Conservation (phyloP, 768 basidiomycete genomes). For the Gymnopilus junonius region DNA sequence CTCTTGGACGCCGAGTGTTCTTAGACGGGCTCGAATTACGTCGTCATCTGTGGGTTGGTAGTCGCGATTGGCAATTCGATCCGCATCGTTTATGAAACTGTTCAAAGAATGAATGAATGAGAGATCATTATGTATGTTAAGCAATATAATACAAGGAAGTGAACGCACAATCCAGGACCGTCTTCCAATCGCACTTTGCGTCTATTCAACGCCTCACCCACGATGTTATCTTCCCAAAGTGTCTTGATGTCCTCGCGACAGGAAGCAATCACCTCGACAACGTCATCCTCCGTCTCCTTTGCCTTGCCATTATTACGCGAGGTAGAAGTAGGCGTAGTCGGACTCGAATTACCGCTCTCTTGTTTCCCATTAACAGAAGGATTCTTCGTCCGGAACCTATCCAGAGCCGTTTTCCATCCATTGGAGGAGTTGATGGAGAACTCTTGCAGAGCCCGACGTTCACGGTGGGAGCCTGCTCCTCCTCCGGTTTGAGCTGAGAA, state of each 20-base stretch:
- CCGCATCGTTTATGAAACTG: constrained; percentile 74
- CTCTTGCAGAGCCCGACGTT: constrained; percentile 44
- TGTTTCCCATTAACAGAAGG: constrained; percentile 9
- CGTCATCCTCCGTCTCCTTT: constrained; percentile 51
- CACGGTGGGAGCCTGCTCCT: constrained; percentile 10
- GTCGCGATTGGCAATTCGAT: constrained; percentile 61
- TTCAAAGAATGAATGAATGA: not conserved
- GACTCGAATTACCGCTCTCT: constrained; percentile 20
- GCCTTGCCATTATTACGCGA: constrained; percentile 18
- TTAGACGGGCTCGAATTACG: constrained; percentile 76
- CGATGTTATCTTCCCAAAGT: constrained; percentile 68
- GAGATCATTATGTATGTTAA: not conserved
- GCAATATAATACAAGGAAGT: constrained; percentile 4
- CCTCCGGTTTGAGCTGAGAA: not conserved
- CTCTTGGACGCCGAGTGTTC: constrained; percentile 81
- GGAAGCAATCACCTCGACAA: constrained; percentile 59
- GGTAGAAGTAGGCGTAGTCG: constrained; percentile 5
- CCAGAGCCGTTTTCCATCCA: constrained; percentile 69
- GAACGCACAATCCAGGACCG: constrained; percentile 72
- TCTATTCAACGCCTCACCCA: constrained; percentile 61
- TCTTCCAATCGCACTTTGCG: constrained; percentile 67
- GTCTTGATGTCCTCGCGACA: constrained; percentile 69
- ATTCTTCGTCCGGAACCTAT: constrained; percentile 48
- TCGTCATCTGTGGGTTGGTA: constrained; percentile 80
- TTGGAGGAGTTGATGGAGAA: constrained; percentile 66